These are phyloP conservation scores for Pyrenopolyporus hunteri DNA, from an alignment of 495 filamentous ascomycete species.

Conservation along the genomic window DNA sequence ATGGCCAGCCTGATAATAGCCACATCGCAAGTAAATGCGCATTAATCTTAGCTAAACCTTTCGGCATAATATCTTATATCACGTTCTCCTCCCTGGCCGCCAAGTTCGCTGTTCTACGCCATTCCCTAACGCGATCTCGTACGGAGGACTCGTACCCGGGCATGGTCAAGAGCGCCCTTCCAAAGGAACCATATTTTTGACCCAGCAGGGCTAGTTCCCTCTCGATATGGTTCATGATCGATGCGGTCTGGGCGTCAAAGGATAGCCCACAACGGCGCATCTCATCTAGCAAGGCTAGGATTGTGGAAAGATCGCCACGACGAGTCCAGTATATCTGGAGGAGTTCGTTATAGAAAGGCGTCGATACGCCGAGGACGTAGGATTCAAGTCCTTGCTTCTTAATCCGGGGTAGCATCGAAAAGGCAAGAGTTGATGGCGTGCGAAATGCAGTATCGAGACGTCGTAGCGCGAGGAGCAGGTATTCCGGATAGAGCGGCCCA, in stretches of 20 bases:
- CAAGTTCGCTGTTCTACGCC: constrained; percentile 28
- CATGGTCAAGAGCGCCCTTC: constrained; percentile 43
- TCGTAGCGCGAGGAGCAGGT: constrained; percentile 67
- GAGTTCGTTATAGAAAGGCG: constrained; percentile 76
- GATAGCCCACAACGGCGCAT: constrained; percentile 77
- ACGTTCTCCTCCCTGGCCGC: constrained; percentile 19
- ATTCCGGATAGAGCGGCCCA: constrained; percentile 68
- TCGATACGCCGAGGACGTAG: constrained; percentile 74
- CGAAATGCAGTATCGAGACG: constrained; percentile 67
- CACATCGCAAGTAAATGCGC: background rate
- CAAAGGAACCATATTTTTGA: constrained; percentile 41
- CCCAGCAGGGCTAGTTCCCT: constrained; percentile 5
- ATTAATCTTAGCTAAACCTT: background rate
- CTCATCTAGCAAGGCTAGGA: constrained; percentile 70
- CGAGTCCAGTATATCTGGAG: constrained; percentile 67
- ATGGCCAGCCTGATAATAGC: background rate
- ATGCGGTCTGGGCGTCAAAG: constrained; percentile 61
- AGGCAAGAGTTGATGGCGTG: constrained; percentile 61
- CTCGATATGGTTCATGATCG: constrained; percentile 51
- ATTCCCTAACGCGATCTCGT: constrained; percentile 31
- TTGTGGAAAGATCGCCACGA: constrained; percentile 63
- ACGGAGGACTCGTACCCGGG: constrained; percentile 46
- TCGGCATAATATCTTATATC: constrained; percentile 17
- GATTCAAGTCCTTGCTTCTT: constrained; percentile 73
- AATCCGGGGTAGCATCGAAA: constrained; percentile 70